Base-by-base conservation (phyloP, 2,329 filamentous ascomycete species). In the Ophiostoma quercus region DNA sequence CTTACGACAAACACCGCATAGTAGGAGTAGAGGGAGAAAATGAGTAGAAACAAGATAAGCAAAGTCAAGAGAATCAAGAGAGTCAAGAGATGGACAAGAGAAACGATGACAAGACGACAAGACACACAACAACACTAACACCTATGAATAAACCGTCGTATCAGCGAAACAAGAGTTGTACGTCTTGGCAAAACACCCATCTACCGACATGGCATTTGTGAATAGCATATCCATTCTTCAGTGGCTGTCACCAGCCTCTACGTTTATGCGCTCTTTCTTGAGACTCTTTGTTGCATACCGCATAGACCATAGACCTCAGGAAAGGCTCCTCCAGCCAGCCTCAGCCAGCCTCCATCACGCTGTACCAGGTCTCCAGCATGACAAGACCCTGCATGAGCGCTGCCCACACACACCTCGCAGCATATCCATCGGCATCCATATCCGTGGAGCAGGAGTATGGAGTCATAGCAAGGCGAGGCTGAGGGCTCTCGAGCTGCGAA, bases 141-240 rank as follows among this genome's bases (percentile, higher is more conserved):
- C 8, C 34, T 8, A 34, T 34, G 34, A 5, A 14, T 57, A 57
- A 2, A 16, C 54, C 25, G 54, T 60, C 25, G 54, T 16, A 60
- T 60, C 22, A 62, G 57, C 25, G 32, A 32, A 32, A 32, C 14
- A 62, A 32, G 25, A 57, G n/a, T 29, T 32, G n/a, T 25, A 8
- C 11, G 57, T 11, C 57, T 62, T 62, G 57, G 57, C 57, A 62
- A 8, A 25, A 7, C 11, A 9, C 51, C 25, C 22, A 32, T 62
- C 57, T 62, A 25, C 57, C 57, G 57, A 62, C 57, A 32, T 62
- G 57, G 57, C 57, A 62, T 62, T 62, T 32, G 25, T 5, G 25
- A 62, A 32, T 62, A 32, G 25, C 57, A 62, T 62, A 57, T 47
- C 4, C 9, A 57, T 57, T 57, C 11, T 29, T 22, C 51, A 12